Percentiles rank a stretch among this genome's conserved stretches.
Conservation (phyloP, 2,329 filamentous ascomycete species). For the Phyllosticta citrichinensis region DNA sequence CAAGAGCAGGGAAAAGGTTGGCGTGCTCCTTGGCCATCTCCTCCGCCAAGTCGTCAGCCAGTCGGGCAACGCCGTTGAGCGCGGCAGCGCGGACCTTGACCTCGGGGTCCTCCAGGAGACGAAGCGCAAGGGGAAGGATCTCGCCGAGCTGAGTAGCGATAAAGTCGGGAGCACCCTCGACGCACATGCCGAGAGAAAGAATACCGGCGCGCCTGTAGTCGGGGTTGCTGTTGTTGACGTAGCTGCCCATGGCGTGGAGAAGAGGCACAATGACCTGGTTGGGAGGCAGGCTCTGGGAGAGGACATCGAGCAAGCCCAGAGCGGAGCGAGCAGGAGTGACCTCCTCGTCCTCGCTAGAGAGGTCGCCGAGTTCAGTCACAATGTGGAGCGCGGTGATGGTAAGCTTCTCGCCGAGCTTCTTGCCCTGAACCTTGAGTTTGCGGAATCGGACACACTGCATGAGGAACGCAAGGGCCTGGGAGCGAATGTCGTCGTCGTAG, state of each 20-base stretch:
- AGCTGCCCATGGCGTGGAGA: conserved; percentile 73
- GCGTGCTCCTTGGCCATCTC: conserved; percentile 81
- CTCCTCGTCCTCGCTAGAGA: conserved; percentile 65
- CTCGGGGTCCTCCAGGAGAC: conserved; percentile 75
- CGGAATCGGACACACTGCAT: conserved; percentile 87
- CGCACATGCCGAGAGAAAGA: conserved; percentile 82
- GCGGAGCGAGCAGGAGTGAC: conserved; percentile 77
- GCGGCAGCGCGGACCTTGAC: conserved; percentile 77
- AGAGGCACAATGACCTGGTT: conserved; percentile 91
- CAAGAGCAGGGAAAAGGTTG: conserved; percentile 68
- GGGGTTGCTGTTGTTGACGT: conserved; percentile 63
- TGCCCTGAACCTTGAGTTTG: conserved; percentile 88
- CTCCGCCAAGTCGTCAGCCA: conserved; percentile 88
- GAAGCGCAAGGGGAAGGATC: conserved; percentile 76
- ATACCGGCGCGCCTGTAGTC: conserved; percentile 84
- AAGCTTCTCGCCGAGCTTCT: conserved; percentile 77
- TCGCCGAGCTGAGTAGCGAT: conserved; percentile 83
- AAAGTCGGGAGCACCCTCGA: conserved; percentile 95
- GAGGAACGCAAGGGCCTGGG: conserved; percentile 86
- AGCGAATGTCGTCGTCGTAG: conserved; percentile 73
- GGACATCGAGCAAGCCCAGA: conserved; percentile 77
- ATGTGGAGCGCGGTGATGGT: conserved; percentile 84
- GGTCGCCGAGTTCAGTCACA: conserved; percentile 75
- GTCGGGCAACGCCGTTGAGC: conserved; percentile 74
- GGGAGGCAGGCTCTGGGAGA: conserved; percentile 79